Evolutionary conservation across 2,329 filamentous ascomycete genomes (phyloP), one percentile per base, ranked within the genome.

Genomic region (Phyllosticta citribraziliensis): DNA sequence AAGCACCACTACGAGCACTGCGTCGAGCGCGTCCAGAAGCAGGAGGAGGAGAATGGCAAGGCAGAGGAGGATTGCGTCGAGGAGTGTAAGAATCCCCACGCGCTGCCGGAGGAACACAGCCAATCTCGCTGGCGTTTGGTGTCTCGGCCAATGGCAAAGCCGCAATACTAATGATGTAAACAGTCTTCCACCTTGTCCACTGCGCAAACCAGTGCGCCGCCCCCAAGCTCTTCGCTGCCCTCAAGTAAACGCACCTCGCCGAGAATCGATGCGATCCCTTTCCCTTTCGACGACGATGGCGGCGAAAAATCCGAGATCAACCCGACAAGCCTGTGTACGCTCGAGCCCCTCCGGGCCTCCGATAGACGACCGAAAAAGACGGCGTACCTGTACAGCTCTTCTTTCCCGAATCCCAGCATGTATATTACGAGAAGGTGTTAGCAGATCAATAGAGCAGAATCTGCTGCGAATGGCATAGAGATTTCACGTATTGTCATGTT

Each of bases 1-100:
- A 99, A 97, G 86, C 93, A 97, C 83, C 94, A 99, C 84, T 97
- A 88, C 76, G 93, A 97, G 68, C 91, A 97, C 80, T 99, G 94
- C 77, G 91, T 93, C 70, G 92, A 96, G 84, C 91, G 94, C 71
- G 94, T 99, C 69, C 90, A 86, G 70, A 69, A 71, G 62, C 77
- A 82, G 73, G 75, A 81, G 69, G 85, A 91, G 72, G 84, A 88
- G 69, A 83, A 87, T 66, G 82, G 83, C 77, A 85, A 87, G 78
- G 87, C 87, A 70, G 86, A 89, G 72, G 94, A 99, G 84, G 92
- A 97, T 81, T 99, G 94, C 72, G 91, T 97, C 68, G 94, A 99
- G 83, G 94, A 99, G 83, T 99, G 94, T 97, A 88, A 79, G 92
- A 85, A 56, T 19, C 12, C 35, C 40, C 11, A 47, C 47, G 40